Conservation (phyloP, 768 basidiomycete genomes). For the Calocera cornea region DNA sequence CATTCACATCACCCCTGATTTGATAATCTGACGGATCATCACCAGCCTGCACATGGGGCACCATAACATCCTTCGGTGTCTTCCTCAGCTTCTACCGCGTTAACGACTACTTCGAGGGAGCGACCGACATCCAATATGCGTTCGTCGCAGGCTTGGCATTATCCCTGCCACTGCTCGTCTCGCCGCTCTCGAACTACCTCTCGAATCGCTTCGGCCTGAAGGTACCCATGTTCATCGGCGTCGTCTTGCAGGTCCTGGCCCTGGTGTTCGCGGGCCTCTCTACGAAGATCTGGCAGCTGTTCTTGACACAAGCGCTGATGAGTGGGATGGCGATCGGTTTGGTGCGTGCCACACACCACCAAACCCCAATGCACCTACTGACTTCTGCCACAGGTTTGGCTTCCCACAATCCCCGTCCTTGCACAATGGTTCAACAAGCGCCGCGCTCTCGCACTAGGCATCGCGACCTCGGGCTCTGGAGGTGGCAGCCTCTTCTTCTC, state of each 20-base stretch:
- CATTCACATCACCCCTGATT: neutral
- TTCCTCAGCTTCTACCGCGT: slow-evolving; percentile 12
- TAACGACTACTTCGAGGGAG: slow-evolving; percentile 14
- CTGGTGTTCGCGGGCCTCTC: slow-evolving; percentile 17
- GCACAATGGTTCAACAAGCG: slow-evolving; percentile 9
- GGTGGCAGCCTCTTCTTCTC: slow-evolving; percentile 18
- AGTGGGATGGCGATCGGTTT: slow-evolving; percentile 18
- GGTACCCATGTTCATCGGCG: slow-evolving; percentile 16
- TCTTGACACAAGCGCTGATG: slow-evolving; percentile 19
- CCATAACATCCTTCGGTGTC: slow-evolving; percentile 22
- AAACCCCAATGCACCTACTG: neutral
- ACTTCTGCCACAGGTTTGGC: neutral
- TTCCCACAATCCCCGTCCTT: slow-evolving; percentile 10
- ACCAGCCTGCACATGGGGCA: slow-evolving; percentile 12
- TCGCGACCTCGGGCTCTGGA: slow-evolving; percentile 16
- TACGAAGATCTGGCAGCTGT: slow-evolving; percentile 18
- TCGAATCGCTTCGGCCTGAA: slow-evolving; percentile 12
- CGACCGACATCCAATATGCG: slow-evolving; percentile 15
- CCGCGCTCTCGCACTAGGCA: slow-evolving; percentile 4
- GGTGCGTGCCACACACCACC: neutral
- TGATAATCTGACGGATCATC: neutral
- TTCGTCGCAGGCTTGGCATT: slow-evolving; percentile 18
- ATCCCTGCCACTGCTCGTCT: slow-evolving; percentile 13
- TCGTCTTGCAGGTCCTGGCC: slow-evolving; percentile 9
- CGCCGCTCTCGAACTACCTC: slow-evolving; percentile 18